phyloP scores from a whole-genome alignment of 495 filamentous ascomycete species.

The Annulohypoxylon bovei region DNA sequence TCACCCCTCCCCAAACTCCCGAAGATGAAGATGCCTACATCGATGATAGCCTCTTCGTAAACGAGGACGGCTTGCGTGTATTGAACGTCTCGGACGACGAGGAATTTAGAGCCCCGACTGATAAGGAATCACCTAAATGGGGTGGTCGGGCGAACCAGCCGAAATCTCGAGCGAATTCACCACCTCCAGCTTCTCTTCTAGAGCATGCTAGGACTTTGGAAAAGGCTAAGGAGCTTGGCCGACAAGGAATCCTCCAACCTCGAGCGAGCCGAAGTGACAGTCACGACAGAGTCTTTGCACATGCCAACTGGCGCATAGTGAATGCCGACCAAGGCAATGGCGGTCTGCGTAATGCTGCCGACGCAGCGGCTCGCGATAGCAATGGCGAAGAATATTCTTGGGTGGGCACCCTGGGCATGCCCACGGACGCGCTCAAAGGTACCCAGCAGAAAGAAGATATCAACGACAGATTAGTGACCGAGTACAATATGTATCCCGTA shows the following conservation, averaged over 20 bases:
- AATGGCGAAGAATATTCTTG: constrained; percentile 76
- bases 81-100: constrained; percentile 48
- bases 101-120: constrained; percentile 60
- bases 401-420: constrained; percentile 92
- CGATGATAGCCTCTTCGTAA: constrained; percentile 69
- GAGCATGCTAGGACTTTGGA: constrained; percentile 67
- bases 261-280: constrained; percentile 60
- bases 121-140: constrained; percentile 76
- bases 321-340: constrained; percentile 90
- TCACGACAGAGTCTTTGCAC: constrained; percentile 71
- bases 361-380: constrained; percentile 74
- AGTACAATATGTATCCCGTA: constrained; percentile 82
- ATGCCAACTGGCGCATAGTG: constrained; percentile 81
- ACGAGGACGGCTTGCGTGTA: constrained; percentile 60
- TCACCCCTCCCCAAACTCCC: constrained; percentile 68
- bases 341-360: constrained; percentile 85
- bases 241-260: constrained; percentile 59
- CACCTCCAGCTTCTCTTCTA: constrained; percentile 76
- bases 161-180: constrained; percentile 70
- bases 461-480: constrained; percentile 76
- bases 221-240: constrained; percentile 60
- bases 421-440: constrained; percentile 79
- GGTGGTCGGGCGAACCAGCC: constrained; percentile 77
- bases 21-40: constrained; percentile 58
- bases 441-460: constrained; percentile 79